Evolutionary conservation across 768 basidiomycete species (phyloP).

Genomic region (Pisolithus marmoratus): DNA sequence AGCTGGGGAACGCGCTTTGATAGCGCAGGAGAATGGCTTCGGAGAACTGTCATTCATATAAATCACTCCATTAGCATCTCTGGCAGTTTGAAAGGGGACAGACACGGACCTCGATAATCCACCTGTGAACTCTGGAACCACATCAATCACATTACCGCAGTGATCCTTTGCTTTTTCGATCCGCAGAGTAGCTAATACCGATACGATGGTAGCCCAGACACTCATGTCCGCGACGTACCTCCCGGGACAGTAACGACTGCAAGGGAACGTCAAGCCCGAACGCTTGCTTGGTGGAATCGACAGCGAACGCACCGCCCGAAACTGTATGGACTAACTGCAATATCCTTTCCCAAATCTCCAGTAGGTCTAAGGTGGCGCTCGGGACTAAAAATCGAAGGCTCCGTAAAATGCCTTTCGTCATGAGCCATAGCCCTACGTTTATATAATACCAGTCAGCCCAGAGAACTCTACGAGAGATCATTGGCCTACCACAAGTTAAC

Average conservation of each 20-base stretch:
- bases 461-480: background rate
- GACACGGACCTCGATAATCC: conserved; percentile 15
- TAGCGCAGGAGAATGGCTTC: conserved; percentile 20
- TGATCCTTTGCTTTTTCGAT: conserved; percentile 22
- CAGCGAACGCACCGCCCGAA: conserved; percentile 20
- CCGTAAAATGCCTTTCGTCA: background rate
- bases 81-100: background rate
- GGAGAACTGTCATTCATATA: conserved; percentile 12
- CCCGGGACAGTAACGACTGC: conserved; percentile 31
- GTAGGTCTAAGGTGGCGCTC: background rate
- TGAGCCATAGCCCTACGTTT: background rate
- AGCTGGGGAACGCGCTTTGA: conserved; percentile 11
- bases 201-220: conserved; percentile 28
- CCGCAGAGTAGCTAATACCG: conserved; percentile 24
- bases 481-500: conserved; percentile 19
- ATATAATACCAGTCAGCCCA: background rate
- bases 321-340: conserved; percentile 7
- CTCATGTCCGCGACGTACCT: conserved; percentile 26
- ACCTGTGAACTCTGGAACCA: conserved; percentile 18
- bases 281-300: background rate
- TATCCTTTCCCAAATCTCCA: background rate
- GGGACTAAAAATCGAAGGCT: background rate
- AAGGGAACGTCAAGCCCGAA: background rate
- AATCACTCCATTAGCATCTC: conserved; percentile 1
- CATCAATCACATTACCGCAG: conserved; percentile 25